Percentiles rank a stretch among this genome's conserved stretches.
Conservation (phyloP, 352 stramenopile genomes). For the Phytopythium litorale region DNA sequence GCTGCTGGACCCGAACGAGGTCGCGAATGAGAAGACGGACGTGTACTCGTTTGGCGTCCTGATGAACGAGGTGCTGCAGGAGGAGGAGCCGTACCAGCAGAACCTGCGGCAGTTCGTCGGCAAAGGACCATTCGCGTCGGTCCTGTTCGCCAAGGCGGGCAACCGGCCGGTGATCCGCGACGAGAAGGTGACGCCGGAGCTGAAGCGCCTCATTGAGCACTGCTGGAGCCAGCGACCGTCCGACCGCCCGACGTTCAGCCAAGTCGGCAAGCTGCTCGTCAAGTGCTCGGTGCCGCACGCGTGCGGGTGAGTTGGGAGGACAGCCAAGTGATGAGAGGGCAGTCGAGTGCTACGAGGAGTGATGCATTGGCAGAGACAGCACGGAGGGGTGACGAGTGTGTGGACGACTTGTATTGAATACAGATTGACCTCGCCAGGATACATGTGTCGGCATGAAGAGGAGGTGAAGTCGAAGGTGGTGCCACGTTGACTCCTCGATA, state of each 20-base stretch:
- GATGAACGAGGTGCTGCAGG: conserved; percentile 40
- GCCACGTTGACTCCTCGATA: no score
- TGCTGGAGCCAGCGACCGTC: conserved; percentile 18
- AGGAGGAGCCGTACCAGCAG: conserved; percentile 38
- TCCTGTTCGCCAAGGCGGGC: conserved; percentile 23
- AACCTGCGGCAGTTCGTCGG: conserved; percentile 28
- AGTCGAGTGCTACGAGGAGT: no score
- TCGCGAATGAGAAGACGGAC: conserved; percentile 31
- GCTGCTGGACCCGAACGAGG: conserved; percentile 17
- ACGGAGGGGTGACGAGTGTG: no score
- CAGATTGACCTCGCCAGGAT: no score
- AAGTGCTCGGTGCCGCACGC: conserved; percentile 21
- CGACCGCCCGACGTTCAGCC: conserved; percentile 17
- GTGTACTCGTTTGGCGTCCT: conserved; percentile 39
- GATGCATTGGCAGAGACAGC: no score
- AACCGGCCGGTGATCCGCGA: conserved; percentile 19
- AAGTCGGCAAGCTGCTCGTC: conserved; percentile 15
- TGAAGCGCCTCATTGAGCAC: conserved; percentile 16
- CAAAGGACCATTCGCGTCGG: conserved; percentile 26
- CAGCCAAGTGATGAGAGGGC: no score
- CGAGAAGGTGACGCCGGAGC: conserved; percentile 18
- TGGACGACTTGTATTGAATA: no score
- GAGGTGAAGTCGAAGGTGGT: no score
- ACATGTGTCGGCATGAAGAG: no score
- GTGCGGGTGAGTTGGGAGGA: conserved; percentile 17